Base-by-base conservation (phyloP, 2,329 filamentous ascomycete genomes). In the Arthrobotrys iridis region DNA sequence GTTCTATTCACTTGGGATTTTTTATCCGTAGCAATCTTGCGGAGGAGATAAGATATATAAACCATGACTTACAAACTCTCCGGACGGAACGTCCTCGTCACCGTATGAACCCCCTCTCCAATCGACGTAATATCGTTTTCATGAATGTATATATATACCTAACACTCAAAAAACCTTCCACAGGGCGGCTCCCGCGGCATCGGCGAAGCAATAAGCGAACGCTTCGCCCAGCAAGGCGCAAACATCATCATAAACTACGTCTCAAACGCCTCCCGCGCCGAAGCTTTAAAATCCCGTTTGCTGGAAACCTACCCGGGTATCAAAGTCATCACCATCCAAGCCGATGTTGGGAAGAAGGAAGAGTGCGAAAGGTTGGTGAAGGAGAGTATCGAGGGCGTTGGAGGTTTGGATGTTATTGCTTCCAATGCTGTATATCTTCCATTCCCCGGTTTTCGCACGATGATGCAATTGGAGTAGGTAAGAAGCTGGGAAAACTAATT, bases 161-260 rank as follows among this genome's bases (percentile, higher is more conserved):
- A 35, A 52, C 18, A 22, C 18, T n/a, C n/a, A n/a, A n/a, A n/a
- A n/a, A n/a, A n/a, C 55, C n/a, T 33, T n/a, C 40, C n/a, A 55
- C 30, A 72, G 70, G 70, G 78, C 28, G 78, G 78, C 22, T 78
- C 77, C 37, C 78, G 91, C 77, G 92, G 91, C 1, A 86, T 94
- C 30, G 92, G 92, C 35, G 91, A 90, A 45, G 84, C 89, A 2
- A 85, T 91, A 2, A 87, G 86, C 40, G 86, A 87, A 65, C 87
- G 88, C 30, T 92, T 93, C 78, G 91, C 91, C 6, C 83, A 85
- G 20, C 85, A 89, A 78, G 90, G 90, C 50, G 87, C 87, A 80
- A 89, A 91, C 68, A 84, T 94, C 7, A 87, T 88, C 6, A 86
- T 95, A 80, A 94, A 93, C 83, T 94, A 93, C 82, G 85, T 86